Base-by-base conservation (phyloP, 2,329 filamentous ascomycete genomes). In the Colletotrichum sp. region DNA sequence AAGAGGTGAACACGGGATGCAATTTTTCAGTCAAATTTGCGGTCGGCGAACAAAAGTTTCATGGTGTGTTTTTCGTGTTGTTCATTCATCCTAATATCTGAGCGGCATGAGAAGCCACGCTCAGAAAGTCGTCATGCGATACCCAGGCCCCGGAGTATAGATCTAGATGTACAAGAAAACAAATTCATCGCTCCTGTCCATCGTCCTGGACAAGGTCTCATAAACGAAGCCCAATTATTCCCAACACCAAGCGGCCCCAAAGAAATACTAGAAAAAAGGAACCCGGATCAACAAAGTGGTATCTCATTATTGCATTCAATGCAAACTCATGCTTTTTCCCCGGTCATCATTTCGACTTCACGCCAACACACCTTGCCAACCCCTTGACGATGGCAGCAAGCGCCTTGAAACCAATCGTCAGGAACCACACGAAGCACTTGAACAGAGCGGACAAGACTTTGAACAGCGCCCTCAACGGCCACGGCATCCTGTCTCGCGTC, bases 401-500 rank as follows among this genome's bases (percentile, higher is more conserved):
- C 63, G 87, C 87, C 82, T 89, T 91, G 78, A 92, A 89, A 6
- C 83, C 80, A 29, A 90, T 79, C n/a, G 88, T 89, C 64, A 91
- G 80, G 16, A 86, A 80, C 90, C 90, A 93, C 63, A 92, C 86
- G 43, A 90, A 80, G 77, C 86, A 89, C 80, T 91, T 91, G 78
- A 92, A 88, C 15, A 88, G 77, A 66, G 87, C 87, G 74, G 86
- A 87, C 12, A 89, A 77, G 70, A 91, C 76, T 76, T 89, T 89
- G 78, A 89, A 84, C 67, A 87, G 79, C 8, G 84, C 86, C 68
- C 88, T 85, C 74, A 87, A 81, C 68, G 85, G 79, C 75, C 87
- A 87, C 1, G 89, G 90, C 77, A 90, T 77, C 79, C 88, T 87
- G 33, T 90, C 86, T 63, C 59, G 85, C 82, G 38, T 84, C 81